Evolutionary conservation across 768 basidiomycete species (phyloP).

Genomic region (Tylopilus cervinicoccineus): DNA sequence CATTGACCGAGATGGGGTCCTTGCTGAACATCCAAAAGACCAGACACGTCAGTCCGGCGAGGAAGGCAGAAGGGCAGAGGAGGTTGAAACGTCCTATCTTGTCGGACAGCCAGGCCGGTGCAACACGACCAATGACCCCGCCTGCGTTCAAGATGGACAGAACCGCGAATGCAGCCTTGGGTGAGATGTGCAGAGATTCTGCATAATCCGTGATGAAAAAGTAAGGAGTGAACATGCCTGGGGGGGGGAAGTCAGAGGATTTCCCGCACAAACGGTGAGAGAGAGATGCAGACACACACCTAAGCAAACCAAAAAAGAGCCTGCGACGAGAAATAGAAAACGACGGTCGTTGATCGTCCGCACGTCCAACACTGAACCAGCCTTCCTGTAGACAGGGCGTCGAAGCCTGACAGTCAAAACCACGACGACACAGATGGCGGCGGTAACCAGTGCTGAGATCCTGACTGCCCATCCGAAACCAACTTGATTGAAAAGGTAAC

Average conservation of each 20-base stretch:
- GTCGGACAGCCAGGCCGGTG: constrained; percentile 63
- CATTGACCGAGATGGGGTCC: constrained; percentile 38
- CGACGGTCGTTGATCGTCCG: constrained; percentile 41
- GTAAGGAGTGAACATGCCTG: constrained; percentile 69
- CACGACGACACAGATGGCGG: constrained; percentile 44
- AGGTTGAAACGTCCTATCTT: constrained; percentile 63
- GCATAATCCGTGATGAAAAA: constrained; percentile 67
- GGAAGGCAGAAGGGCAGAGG: constrained; percentile 57
- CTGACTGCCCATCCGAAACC: constrained; percentile 66
- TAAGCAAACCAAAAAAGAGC: constrained; percentile 56
- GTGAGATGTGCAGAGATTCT: constrained; percentile 34
- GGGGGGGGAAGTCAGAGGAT: constrained; percentile 1
- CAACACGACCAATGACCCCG: constrained; percentile 59
- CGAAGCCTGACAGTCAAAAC: constrained; percentile 43
- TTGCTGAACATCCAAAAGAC: constrained; percentile 52
- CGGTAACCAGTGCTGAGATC: constrained; percentile 49
- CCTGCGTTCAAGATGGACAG: constrained; percentile 69
- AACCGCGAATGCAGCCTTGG: constrained; percentile 46
- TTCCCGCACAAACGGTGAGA: no score
- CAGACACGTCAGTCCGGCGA: constrained; percentile 58
- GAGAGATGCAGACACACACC: constrained; percentile 40
- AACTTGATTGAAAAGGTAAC: constrained; percentile 47
- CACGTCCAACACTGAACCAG: constrained; percentile 20
- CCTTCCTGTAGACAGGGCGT: constrained; percentile 14
- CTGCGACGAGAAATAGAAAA: constrained; percentile 51